A percentile compares a stretch with the other conserved stretches of the same genome.
phyloP scores from a whole-genome alignment of 1,139 yeast genomes.

The Taphrina pruni region DNA sequence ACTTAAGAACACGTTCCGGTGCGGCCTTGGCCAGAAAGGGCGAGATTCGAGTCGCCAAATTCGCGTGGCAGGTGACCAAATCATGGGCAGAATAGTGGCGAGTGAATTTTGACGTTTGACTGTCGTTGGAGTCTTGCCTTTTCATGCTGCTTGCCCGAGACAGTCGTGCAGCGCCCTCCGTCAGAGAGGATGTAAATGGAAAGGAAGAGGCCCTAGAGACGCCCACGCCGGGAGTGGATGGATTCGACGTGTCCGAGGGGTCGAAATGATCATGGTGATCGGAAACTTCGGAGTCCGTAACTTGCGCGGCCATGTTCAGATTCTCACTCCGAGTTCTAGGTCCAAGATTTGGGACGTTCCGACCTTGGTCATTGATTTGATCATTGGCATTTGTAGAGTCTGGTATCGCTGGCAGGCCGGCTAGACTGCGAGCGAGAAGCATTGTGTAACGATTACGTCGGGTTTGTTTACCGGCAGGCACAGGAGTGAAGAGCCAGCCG shows the following conservation, averaged over 20 bases:
- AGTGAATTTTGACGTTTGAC: conserved; percentile 6
- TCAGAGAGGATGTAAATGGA: background rate
- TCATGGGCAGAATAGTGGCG: conserved; percentile 37
- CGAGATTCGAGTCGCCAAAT: conserved; percentile 43
- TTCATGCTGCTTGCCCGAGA: conserved; percentile 11
- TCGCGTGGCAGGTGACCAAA: conserved; percentile 27
- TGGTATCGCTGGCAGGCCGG: conserved; percentile 45
- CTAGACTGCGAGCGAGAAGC: conserved; percentile 45
- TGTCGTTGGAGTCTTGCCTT: conserved; percentile 23
- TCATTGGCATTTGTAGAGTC: background rate
- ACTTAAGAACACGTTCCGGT: conserved; percentile 41
- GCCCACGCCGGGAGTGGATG: conserved; percentile 7
- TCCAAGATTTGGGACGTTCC: background rate
- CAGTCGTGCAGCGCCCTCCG: background rate
- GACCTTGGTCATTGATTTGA: conserved; percentile 1
- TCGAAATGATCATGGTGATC: conserved; percentile 10
- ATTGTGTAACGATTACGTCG: conserved; percentile 45
- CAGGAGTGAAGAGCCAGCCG: conserved; percentile 46
- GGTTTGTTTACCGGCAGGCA: conserved; percentile 42
- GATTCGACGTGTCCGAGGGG: conserved; percentile 5
- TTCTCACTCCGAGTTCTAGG: background rate
- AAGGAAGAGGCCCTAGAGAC: conserved; percentile 1
- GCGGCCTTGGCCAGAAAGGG: conserved; percentile 46
- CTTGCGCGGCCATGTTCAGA: background rate
- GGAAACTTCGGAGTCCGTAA: background rate